Conservation (phyloP, 179 eudicot species). For the Camellia oleifera region DNA sequence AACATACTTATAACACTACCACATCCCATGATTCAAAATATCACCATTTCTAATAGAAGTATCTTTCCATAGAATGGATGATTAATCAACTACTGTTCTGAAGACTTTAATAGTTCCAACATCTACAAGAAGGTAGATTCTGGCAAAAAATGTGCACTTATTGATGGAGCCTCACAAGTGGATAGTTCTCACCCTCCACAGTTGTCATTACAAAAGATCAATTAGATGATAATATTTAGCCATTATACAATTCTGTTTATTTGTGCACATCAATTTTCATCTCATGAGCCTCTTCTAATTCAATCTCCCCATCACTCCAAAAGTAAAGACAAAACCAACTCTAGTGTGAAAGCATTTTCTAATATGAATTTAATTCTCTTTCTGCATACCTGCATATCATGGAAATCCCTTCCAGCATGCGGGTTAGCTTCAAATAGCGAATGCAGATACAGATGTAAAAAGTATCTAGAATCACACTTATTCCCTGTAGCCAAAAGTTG, state of each 20-base stretch:
- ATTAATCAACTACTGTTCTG: background rate
- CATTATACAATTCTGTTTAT: no score
- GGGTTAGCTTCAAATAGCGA: no score
- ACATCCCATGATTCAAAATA: background rate
- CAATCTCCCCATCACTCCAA: background rate
- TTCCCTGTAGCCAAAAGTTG: no score
- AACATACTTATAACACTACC: background rate
- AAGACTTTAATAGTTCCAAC: background rate
- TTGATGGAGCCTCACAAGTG: background rate
- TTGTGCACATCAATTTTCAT: background rate
- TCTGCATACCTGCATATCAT: no score
- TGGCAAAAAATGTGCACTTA: background rate
- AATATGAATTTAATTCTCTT: no score
- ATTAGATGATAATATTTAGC: background rate
- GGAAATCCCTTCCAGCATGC: no score
- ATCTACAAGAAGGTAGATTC: background rate
- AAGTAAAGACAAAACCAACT: background rate
- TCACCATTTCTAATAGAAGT: background rate
- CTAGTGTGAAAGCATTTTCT: no score
- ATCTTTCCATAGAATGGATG: no score
- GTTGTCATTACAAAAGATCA: background rate
- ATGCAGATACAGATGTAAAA: no score
- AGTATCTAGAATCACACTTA: no score
- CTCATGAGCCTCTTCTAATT: background rate
- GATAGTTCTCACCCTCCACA: background rate